Evolutionary conservation across 73 alveolate genomes (phyloP).

Genomic region (Blepharisma stoltei): DNA sequence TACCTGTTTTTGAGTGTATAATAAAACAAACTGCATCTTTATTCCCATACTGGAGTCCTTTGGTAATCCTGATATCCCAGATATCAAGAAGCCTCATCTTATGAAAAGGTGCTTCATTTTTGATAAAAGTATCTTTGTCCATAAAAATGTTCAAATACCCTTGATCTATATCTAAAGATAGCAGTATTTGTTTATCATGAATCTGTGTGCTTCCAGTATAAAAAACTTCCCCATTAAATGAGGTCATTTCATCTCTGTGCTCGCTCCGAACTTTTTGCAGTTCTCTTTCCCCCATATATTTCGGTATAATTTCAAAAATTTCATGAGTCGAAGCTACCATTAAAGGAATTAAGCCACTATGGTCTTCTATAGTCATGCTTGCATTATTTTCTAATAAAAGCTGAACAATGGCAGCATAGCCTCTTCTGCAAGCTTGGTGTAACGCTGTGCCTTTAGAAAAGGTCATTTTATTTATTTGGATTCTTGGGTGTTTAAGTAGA

Average conservation of each 20-base stretch:
- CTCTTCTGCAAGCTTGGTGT: constrained; percentile 15
- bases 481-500: constrained; percentile 16
- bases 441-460: neutral
- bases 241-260: neutral
- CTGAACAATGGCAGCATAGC: constrained; percentile 14
- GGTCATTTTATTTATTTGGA: constrained; percentile 23
- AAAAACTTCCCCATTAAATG: constrained; percentile 7
- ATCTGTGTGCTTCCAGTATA: neutral
- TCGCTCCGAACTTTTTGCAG: constrained; percentile 11
- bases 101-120: neutral
- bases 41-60: neutral
- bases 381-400: constrained; percentile 13
- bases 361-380: constrained; percentile 20
- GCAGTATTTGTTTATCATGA: neutral
- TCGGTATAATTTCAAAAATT: constrained; percentile 9
- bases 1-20: neutral
- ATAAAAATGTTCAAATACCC: neutral
- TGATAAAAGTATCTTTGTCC: neutral
- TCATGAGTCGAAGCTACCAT: neutral
- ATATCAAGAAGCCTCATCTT: neutral
- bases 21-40: constrained; percentile 23
- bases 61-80: constrained; percentile 1
- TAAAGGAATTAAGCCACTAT: constrained; percentile 1
- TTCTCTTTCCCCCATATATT: constrained; percentile 14
- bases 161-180: neutral